Conservation (phyloP, 2,329 filamentous ascomycete genomes). For the Waltergamsia citrina region DNA sequence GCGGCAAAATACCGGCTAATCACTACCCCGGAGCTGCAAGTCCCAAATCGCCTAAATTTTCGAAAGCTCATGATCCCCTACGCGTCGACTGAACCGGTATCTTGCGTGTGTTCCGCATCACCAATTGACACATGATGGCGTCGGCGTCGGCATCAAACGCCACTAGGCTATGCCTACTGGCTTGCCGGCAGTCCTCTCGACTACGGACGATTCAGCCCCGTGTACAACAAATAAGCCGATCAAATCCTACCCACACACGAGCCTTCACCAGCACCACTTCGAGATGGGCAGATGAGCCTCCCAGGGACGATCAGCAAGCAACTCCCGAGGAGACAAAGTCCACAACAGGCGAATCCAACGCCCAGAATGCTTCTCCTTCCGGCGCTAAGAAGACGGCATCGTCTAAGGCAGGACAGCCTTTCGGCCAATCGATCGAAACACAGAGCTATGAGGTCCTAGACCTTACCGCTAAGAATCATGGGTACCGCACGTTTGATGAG, state of each 20-base stretch:
- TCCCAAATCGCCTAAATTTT: slow-evolving; percentile 3
- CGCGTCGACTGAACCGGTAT: neutral
- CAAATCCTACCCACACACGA: slow-evolving; percentile 14
- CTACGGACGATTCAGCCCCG: slow-evolving; percentile 10
- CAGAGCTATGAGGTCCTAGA: slow-evolving; percentile 18
- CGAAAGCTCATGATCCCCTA: neutral
- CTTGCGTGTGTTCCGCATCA: neutral
- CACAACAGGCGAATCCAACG: neutral
- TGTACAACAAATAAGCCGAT: slow-evolving; percentile 7
- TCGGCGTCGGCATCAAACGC: slow-evolving; percentile 26
- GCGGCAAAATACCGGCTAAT: slow-evolving; percentile 1
- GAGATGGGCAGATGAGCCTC: slow-evolving; percentile 12
- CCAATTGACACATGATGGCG: slow-evolving; percentile 5
- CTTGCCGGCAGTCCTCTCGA: slow-evolving; percentile 19
- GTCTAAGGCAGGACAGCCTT: too few species aligned
- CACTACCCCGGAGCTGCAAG: neutral
- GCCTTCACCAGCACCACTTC: slow-evolving; percentile 20
- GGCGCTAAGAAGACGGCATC: slow-evolving; percentile 8
- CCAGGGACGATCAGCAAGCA: slow-evolving; percentile 1
- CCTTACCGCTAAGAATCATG: slow-evolving; percentile 22
- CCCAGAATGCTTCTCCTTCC: too few species aligned
- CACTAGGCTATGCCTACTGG: slow-evolving; percentile 23
- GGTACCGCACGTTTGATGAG: slow-evolving; percentile 20
- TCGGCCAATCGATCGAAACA: neutral
- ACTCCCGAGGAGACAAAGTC: neutral